Evolutionary conservation across 805 yeast genomes (phyloP).

Genomic region (Pichia heedii): DNA sequence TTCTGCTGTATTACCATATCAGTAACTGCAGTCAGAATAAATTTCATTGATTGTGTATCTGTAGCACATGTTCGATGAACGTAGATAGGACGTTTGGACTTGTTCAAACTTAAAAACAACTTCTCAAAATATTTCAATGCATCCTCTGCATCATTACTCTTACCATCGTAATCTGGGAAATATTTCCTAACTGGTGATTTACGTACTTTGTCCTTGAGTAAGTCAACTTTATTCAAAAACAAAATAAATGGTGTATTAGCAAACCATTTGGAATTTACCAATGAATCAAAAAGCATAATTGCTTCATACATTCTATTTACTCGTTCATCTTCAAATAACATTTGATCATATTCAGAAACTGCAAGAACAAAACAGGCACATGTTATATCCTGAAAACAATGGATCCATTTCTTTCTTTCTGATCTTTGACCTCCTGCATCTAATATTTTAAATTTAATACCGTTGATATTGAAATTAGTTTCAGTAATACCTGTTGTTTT

Average conservation of each 20-base stretch:
- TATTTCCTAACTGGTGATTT: conserved; percentile 58
- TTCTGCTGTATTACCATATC: conserved; percentile 84
- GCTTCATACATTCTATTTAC: conserved; percentile 91
- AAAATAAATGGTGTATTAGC: conserved; percentile 77
- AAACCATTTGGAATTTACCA: conserved; percentile 84
- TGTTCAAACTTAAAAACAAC: conserved; percentile 54
- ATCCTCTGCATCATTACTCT: conserved; percentile 51
- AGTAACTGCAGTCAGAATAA: conserved; percentile 86
- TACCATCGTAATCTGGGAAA: conserved; percentile 73
- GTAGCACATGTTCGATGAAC: conserved; percentile 95
- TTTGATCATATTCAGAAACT: conserved; percentile 86
- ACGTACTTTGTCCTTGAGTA: conserved; percentile 62
- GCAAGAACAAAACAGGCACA: conserved; percentile 85
- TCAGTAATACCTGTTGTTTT: conserved; percentile 95
- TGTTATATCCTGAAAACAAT: conserved; percentile 84
- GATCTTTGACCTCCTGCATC: conserved; percentile 97
- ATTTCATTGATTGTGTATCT: conserved; percentile 79
- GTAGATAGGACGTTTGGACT: conserved; percentile 65
- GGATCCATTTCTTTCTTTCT: conserved; percentile 91
- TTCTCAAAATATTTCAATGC: conserved; percentile 66
- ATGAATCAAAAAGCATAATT: conserved; percentile 68
- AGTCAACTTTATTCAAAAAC: conserved; percentile 81
- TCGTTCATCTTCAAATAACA: conserved; percentile 78
- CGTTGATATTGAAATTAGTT: conserved; percentile 60
- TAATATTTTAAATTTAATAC: conserved; percentile 61